Base-by-base conservation (phyloP, 805 yeast genomes). In the Candida jianshihensis region DNA sequence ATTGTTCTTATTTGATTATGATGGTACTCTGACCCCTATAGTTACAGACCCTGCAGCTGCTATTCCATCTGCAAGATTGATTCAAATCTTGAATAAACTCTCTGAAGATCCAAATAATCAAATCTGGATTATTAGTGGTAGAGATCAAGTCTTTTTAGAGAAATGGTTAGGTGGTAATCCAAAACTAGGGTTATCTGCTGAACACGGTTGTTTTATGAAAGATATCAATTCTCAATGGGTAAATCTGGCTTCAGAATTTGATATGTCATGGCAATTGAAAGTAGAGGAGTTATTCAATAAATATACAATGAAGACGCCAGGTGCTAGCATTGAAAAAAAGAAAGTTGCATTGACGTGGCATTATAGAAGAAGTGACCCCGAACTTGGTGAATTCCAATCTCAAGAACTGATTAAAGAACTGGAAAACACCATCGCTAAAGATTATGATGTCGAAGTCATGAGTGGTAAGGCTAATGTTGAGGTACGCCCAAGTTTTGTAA, bases 11-110 rank as follows among this genome's bases (percentile, higher is more conserved):
- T 89, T 92, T 61, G 99, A 92, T 61, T 92, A 92, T 57, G 99
- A 92, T 57, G 99, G 99, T 20, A 92, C 99, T 1, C 68, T 92
- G 47, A 87, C 98, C 0, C 97, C 97, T 12, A 92, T 92, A 53
- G 98, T 92, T 4, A 73, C 78, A 27, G 97, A 92, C 49, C 99
- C 99, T 2, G 87, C 90, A n/a, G 97, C 97, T 0, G 98, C 98
- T 0, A 83, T 92, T 29, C 98, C 99, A 3, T 78, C 95, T 1
- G 78, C 80, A 4, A 70, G 81, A 46, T 66, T 92, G 31, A 68
- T 75, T 36, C 59, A 66, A 8, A 74, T 82, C 11, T 59, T 92
- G 40, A 66, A 71, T 19, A 63, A 67, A 21, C 66, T 92, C 36
- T 68, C 81, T 3, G 66, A 68, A 12, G 97, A 90, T 56, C 87